Evolutionary conservation across 306 rosid genomes (phyloP).

Genomic region (Cyamopsis tetragonoloba): DNA sequence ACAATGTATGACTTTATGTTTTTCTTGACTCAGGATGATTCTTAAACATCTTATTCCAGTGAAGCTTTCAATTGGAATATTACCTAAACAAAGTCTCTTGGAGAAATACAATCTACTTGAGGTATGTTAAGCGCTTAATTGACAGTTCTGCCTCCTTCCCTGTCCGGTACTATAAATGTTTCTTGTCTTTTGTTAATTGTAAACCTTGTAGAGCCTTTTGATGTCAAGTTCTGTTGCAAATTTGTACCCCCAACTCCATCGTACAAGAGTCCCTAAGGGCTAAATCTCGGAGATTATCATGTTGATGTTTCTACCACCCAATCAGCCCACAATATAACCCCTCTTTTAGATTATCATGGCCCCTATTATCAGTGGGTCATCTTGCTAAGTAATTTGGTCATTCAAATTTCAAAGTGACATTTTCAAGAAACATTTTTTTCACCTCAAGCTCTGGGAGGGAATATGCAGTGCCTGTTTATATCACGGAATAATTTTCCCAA

Average conservation of each 20-base stretch:
- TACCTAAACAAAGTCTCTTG: slow-evolving; percentile 69
- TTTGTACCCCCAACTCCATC: too few relatives aligned
- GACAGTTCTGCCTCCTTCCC: background rate
- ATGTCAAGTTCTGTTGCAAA: too few relatives aligned
- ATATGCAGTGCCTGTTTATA: background rate
- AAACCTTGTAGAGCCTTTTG: background rate
- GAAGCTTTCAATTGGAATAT: slow-evolving; percentile 94
- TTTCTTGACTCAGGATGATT: slow-evolving; percentile 65
- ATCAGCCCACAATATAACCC: background rate
- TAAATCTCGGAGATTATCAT: too few relatives aligned
- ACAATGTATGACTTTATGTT: slow-evolving; percentile 14
- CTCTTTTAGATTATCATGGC: background rate
- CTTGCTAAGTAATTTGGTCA: background rate
- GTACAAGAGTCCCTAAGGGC: too few relatives aligned
- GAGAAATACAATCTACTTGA: slow-evolving; percentile 74
- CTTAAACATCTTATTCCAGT: slow-evolving; percentile 91
- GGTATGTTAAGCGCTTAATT: slow-evolving; percentile 41
- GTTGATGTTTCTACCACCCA: background rate
- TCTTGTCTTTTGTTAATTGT: background rate
- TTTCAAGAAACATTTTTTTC: background rate
- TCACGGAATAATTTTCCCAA: background rate
- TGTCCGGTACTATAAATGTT: background rate
- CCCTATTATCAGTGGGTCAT: background rate
- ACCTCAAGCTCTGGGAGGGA: background rate
- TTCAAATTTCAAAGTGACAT: slow-evolving; percentile 10